phyloP scores from a whole-genome alignment of 371 early-diverging fungal species.

The Mortierella sp. region DNA sequence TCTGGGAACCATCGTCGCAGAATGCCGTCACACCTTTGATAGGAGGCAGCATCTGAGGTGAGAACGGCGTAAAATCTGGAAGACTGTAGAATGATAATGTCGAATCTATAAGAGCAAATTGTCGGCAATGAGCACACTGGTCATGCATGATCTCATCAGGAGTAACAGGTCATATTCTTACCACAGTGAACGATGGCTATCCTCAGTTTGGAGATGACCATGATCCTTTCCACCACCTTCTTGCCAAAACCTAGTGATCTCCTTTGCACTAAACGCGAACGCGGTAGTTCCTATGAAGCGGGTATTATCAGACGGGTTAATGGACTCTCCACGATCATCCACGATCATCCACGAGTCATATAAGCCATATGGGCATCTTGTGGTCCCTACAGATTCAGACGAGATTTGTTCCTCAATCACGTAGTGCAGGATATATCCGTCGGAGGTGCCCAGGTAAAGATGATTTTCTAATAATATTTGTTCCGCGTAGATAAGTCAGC shows the following conservation, averaged over 20 bases:
- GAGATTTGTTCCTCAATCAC: conserved; percentile 64
- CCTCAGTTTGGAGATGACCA: conserved; percentile 77
- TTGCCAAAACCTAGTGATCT: conserved; percentile 70
- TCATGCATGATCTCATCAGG: too few relatives aligned
- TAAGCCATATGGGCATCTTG: too few relatives aligned
- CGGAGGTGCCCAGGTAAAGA: conserved; percentile 80
- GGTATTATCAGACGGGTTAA: too few relatives aligned
- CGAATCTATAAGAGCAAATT: conserved; percentile 58
- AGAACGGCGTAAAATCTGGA: conserved; percentile 70
- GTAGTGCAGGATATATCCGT: conserved; percentile 77
- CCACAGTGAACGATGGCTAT: conserved; percentile 79
- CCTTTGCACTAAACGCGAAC: conserved; percentile 61
- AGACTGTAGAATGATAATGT: conserved; percentile 72
- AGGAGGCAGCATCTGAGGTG: conserved; percentile 61
- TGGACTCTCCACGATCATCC: too few relatives aligned
- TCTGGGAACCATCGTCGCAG: conserved; percentile 66
- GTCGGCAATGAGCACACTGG: too few relatives aligned
- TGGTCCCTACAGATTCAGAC: conserved; percentile 30
- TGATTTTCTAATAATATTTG: conserved; percentile 62
- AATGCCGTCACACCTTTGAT: conserved; percentile 79
- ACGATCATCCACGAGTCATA: too few relatives aligned
- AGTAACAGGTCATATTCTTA: conserved; percentile 41
- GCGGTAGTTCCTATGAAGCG: conserved; percentile 56
- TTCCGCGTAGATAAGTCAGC: too few relatives aligned
- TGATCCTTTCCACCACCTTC: conserved; percentile 73